phyloP scores from a whole-genome alignment of 257 asterid genomes.

The Solanum bulbocastanum region DNA sequence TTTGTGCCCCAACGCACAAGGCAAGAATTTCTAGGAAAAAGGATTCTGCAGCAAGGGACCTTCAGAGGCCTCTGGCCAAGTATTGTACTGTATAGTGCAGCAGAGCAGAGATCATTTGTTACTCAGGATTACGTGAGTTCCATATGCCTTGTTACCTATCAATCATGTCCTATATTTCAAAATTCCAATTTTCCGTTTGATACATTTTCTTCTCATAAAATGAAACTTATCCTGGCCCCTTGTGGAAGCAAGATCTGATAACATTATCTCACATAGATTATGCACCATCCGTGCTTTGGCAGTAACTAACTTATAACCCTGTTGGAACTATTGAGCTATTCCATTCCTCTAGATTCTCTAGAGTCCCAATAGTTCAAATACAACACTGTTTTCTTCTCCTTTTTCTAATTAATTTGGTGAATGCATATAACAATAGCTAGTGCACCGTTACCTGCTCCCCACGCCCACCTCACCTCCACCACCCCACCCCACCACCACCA shows the following conservation, averaged over 20 bases:
- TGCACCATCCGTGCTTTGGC: neutral
- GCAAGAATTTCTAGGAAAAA: neutral
- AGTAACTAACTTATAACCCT: neutral
- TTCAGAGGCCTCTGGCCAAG: neutral
- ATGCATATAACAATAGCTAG: neutral
- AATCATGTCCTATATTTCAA: neutral
- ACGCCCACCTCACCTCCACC: neutral
- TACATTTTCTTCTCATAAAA: neutral
- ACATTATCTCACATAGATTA: neutral
- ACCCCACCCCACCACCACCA: neutral
- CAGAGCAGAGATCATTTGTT: neutral
- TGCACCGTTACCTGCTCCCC: neutral
- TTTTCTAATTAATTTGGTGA: neutral
- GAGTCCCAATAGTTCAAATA: neutral
- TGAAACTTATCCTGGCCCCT: neutral
- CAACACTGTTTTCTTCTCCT: neutral
- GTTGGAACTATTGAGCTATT: neutral
- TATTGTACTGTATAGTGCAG: neutral
- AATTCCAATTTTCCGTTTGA: neutral
- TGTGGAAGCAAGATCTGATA: neutral
- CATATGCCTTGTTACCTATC: neutral
- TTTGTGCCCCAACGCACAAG: neutral
- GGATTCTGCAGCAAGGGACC: neutral
- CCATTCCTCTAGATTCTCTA: neutral
- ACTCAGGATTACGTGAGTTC: neutral